Evolutionary conservation across 176 grass and related monocot genomes (phyloP).

Genomic region (Aegilops bicornis): DNA sequence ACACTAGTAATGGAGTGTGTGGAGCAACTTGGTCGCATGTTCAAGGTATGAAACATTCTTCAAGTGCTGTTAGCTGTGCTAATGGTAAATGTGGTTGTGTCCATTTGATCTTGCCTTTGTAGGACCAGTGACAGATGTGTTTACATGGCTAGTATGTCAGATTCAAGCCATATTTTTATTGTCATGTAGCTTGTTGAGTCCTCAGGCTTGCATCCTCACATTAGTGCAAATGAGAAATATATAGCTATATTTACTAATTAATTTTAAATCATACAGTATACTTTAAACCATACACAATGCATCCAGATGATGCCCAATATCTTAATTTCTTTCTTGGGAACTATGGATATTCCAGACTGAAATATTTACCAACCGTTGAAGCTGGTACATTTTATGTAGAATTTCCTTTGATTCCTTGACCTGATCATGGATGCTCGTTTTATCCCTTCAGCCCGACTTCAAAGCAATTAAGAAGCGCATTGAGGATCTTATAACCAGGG

Average conservation of each 20-base stretch:
- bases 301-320: not conserved
- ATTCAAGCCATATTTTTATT: not conserved
- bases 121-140: not conserved
- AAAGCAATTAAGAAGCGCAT: slow-evolving; percentile 92
- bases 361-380: not conserved
- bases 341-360: not conserved
- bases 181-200: not conserved
- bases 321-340: not conserved
- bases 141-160: not conserved
- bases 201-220: not conserved
- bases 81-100: slow-evolving; percentile 6
- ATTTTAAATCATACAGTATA: not conserved
- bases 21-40: slow-evolving; percentile 89
- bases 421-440: not conserved
- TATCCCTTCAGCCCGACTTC: slow-evolving; percentile 69
- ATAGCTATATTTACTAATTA: not conserved
- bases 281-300: not conserved
- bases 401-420: slow-evolving; percentile 7
- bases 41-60: slow-evolving; percentile 56
- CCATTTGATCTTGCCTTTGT: not conserved
- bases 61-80: not conserved
- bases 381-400: not conserved
- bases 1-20: slow-evolving; percentile 83
- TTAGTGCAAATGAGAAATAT: not conserved
- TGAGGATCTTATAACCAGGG: slow-evolving; percentile 78